Percentiles rank a stretch among this genome's conserved stretches.
These are phyloP conservation scores for Alisma plantagoaquatica DNA, from an alignment of 106 monocot species.

Conservation along the genomic window DNA sequence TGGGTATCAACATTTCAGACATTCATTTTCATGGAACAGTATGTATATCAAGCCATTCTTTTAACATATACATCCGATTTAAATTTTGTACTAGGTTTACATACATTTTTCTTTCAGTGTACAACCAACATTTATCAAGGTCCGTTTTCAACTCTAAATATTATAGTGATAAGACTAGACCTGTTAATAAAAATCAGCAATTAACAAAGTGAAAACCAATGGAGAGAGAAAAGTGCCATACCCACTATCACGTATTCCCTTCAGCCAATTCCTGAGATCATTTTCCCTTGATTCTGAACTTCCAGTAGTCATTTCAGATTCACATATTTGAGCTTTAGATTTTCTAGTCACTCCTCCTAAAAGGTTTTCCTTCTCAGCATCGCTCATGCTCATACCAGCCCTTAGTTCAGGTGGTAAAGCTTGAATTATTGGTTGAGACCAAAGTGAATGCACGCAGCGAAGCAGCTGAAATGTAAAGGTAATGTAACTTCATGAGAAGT, in stretches of 20 bases:
- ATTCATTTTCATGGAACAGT: no score
- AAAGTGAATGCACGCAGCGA: slow-evolving; percentile 66
- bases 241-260: slow-evolving; percentile 93
- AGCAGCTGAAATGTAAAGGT: slow-evolving; percentile 51
- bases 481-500: background rate
- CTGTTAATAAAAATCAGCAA: no score
- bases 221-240: no score
- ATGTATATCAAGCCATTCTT: background rate
- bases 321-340: slow-evolving; percentile 43
- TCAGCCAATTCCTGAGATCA: slow-evolving; percentile 88
- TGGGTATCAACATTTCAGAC: no score
- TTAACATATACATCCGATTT: background rate
- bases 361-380: slow-evolving; percentile 66
- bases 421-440: slow-evolving; percentile 64
- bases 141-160: slow-evolving; percentile 2
- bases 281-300: slow-evolving; percentile 45
- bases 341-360: slow-evolving; percentile 72
- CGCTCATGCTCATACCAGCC: slow-evolving; percentile 70
- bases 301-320: slow-evolving; percentile 43
- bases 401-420: slow-evolving; percentile 50
- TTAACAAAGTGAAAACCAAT: no score
- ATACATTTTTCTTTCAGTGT: no score
- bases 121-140: no score
- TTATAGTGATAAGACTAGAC: no score
- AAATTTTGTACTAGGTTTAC: background rate